Evolutionary conservation across 495 filamentous ascomycete genomes (phyloP), one percentile per base, ranked within the genome.

Genomic region (Penicillium pulvis): DNA sequence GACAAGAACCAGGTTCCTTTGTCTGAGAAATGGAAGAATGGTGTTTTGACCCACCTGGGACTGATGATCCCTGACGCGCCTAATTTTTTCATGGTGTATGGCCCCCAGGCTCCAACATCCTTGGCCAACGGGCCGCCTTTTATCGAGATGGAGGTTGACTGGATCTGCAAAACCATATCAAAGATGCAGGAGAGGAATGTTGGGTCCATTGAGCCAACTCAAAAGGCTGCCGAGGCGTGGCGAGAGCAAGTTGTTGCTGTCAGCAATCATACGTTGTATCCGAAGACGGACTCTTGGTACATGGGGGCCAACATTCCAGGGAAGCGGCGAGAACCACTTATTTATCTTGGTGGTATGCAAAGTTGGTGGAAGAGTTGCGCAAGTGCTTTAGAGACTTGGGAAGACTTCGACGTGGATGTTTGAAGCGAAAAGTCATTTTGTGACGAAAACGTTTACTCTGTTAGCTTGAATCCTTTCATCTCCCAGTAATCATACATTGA

Each of bases 81-180:
- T 1, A 86, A 87, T 62, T 74, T 85, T 66, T 82, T 83, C 67
- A 71, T 76, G 58, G 62, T 75, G 6, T 81, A 80, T 61, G 83
- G 83, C 0, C 75, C 78, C 6, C 78, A 80, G 28, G 76, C 68
- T 3, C 79, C 79, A 3, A 80, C 79, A 1, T 69, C 78, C 0
- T 71, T 85, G 31, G 68, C 68, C 31, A 86, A 85, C 62, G 82
- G 81, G 3, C 83, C 83, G 0, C 73, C 74, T 0, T 75, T 65
- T 20, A 70, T 81, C 26, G 82, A 85, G 58, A 66, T 81, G 39
- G 78, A 87, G 59, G 80, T 75, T 17, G 65, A 78, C 19, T 85
- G 76, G 78, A 82, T 87, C 52, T 73, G 67, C 36, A 72, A 78
- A 4, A 66, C 55, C 7, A 80, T 86, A 28, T 63, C 69, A 6